Conservation (phyloP, 139 green algal species). For the Chlorella sp. region DNA sequence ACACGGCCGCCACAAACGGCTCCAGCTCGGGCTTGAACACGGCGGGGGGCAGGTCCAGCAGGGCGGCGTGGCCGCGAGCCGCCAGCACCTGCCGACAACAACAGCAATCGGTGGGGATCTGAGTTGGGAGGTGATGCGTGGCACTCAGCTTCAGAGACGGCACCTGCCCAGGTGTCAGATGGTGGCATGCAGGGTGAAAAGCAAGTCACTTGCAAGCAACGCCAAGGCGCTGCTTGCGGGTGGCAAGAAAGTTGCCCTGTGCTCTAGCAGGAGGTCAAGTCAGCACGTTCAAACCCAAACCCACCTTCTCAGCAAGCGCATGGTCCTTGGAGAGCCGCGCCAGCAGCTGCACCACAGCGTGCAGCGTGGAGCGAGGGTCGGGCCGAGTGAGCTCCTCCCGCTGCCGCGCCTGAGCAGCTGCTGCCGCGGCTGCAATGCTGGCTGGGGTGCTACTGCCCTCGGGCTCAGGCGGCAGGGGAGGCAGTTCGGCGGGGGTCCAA, state of each 20-base stretch:
- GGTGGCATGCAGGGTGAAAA: too few relatives aligned
- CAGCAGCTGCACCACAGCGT: conserved; percentile 86
- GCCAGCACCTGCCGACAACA: conserved; percentile 62
- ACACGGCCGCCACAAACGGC: conserved; percentile 68
- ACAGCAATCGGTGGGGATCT: too few relatives aligned
- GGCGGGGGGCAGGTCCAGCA: conserved; percentile 79
- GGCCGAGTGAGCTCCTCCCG: conserved; percentile 27
- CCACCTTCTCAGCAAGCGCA: conserved; percentile 71
- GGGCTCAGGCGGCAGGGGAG: background rate
- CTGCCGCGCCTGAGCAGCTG: background rate
- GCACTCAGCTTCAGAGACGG: too few relatives aligned
- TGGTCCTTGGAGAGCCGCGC: conserved; percentile 76
- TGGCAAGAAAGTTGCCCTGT: too few relatives aligned
- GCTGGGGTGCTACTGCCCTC: background rate
- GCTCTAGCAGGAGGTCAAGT: background rate
- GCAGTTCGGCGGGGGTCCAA: background rate
- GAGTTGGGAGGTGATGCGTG: too few relatives aligned
- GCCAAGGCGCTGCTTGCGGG: too few relatives aligned
- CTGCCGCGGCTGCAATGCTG: background rate
- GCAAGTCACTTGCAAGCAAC: too few relatives aligned
- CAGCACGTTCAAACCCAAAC: background rate
- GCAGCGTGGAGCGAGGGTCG: conserved; percentile 66
- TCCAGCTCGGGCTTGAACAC: conserved; percentile 71
- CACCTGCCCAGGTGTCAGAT: too few relatives aligned
- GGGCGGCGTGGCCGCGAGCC: conserved; percentile 51